A percentile compares a stretch with the other conserved stretches of the same genome.
Conservation (phyloP, 2,329 filamentous ascomycete genomes). For the Gnomoniopsis smithogilvyi region DNA sequence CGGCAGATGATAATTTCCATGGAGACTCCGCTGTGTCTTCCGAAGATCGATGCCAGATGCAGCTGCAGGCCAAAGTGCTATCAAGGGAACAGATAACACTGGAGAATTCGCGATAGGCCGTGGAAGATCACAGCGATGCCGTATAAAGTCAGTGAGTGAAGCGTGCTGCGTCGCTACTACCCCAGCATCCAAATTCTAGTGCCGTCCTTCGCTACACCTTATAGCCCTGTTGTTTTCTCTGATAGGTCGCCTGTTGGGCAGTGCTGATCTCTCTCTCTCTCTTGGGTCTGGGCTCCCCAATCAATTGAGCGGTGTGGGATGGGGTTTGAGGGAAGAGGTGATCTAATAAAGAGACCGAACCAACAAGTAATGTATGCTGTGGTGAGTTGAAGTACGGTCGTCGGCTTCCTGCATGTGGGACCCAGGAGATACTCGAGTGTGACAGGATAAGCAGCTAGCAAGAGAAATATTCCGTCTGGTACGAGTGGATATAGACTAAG, state of each 20-base stretch:
- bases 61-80: slow-evolving; percentile 1
- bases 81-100: slow-evolving; percentile 7
- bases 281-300: neutral
- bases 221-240: neutral
- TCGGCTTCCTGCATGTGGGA: slow-evolving; percentile 16
- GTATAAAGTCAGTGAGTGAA: slow-evolving; percentile 5
- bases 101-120: slow-evolving; percentile 13
- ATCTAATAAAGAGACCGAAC: neutral
- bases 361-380: slow-evolving; percentile 6
- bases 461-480: slow-evolving; percentile 17
- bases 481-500: neutral
- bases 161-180: slow-evolving; percentile 8
- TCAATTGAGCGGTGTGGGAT: neutral
- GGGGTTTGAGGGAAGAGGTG: neutral
- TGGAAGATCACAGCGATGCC: neutral
- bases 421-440: slow-evolving; percentile 5
- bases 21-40: neutral
- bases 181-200: slow-evolving; percentile 6
- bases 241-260: neutral
- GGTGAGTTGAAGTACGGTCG: slow-evolving; percentile 12
- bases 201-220: neutral
- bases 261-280: neutral
- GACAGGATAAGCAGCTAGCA: slow-evolving; percentile 15
- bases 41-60: neutral
- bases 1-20: neutral